These are phyloP conservation scores for Filobasidium floriforme DNA, from an alignment of 768 basidiomycete species.

Conservation along the genomic window DNA sequence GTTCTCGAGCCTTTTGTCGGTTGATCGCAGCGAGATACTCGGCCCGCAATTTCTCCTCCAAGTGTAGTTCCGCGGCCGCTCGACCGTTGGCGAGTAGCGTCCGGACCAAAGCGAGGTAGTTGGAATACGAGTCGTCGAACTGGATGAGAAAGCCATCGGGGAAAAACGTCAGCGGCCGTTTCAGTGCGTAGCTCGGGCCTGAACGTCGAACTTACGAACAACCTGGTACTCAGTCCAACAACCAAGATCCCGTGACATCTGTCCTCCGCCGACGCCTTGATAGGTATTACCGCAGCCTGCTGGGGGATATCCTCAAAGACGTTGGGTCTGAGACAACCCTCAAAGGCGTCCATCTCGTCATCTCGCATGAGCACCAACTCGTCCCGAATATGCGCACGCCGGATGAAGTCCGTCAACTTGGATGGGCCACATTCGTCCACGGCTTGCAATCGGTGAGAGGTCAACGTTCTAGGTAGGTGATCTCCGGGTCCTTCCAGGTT, in stretches of 20 bases:
- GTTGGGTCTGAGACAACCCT: slow-evolving; percentile 14
- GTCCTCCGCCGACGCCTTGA: slow-evolving; percentile 26
- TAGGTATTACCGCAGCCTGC: slow-evolving; percentile 23
- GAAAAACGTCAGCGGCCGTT: neutral
- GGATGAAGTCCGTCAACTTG: slow-evolving; percentile 2
- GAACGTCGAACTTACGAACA: neutral
- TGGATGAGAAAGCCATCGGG: neutral
- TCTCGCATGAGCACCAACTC: neutral
- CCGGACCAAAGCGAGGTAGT: slow-evolving; percentile 24
- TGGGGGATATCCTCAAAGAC: slow-evolving; percentile 23
- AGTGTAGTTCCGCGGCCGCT: slow-evolving; percentile 23
- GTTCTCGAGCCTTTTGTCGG: slow-evolving; percentile 24
- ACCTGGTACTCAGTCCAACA: slow-evolving; percentile 23
- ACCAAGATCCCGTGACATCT: slow-evolving; percentile 24
- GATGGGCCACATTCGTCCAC: neutral
- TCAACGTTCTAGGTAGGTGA: neutral
- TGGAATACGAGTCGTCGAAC: slow-evolving; percentile 21
- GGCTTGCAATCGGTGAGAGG: neutral
- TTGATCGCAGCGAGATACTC: slow-evolving; percentile 25
- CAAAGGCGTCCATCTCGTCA: neutral
- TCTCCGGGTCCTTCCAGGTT: neutral
- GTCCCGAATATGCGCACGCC: slow-evolving; percentile 7
- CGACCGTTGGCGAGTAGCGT: slow-evolving; percentile 24
- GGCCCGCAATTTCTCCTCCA: slow-evolving; percentile 23
- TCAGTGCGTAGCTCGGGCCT: neutral